Conservation (phyloP, 2,329 filamentous ascomycete species). For the Diaporthe batatas region DNA sequence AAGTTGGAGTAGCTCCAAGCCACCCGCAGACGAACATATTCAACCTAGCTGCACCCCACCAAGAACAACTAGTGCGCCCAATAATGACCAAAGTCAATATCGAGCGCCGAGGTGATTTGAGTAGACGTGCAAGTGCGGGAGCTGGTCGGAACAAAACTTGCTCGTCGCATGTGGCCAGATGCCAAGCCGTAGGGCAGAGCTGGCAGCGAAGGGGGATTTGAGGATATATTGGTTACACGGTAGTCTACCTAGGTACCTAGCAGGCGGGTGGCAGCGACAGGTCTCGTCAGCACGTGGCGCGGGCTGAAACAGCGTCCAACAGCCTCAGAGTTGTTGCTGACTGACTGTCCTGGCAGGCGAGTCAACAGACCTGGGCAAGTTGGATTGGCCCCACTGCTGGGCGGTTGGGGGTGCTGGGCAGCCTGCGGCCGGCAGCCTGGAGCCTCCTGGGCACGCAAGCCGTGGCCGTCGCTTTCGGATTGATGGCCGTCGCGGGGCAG, state of each 20-base stretch:
- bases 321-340: slow-evolving; percentile 6
- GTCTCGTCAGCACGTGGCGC: slow-evolving; percentile 29
- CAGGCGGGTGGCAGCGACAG: too few relatives aligned
- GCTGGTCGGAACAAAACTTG: background rate
- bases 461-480: background rate
- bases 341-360: background rate
- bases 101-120: background rate
- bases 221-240: too few relatives aligned
- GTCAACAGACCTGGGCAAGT: background rate
- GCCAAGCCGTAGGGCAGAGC: background rate
- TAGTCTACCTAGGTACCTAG: too few relatives aligned
- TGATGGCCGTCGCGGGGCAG: slow-evolving; percentile 8
- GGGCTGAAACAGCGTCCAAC: slow-evolving; percentile 20
- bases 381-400: background rate
- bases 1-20: background rate
- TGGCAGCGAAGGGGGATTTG: background rate
- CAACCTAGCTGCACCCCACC: background rate
- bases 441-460: background rate
- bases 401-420: background rate
- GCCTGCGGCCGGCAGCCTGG: too few relatives aligned
- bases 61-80: slow-evolving; percentile 11
- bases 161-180: background rate
- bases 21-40: background rate
- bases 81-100: slow-evolving; percentile 20
- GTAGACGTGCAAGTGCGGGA: background rate